A percentile compares a stretch with the other conserved stretches of the same genome.
These are phyloP conservation scores for Cryphonectria radicalis DNA, from an alignment of 2,329 filamentous ascomycete species.

Conservation along the genomic window DNA sequence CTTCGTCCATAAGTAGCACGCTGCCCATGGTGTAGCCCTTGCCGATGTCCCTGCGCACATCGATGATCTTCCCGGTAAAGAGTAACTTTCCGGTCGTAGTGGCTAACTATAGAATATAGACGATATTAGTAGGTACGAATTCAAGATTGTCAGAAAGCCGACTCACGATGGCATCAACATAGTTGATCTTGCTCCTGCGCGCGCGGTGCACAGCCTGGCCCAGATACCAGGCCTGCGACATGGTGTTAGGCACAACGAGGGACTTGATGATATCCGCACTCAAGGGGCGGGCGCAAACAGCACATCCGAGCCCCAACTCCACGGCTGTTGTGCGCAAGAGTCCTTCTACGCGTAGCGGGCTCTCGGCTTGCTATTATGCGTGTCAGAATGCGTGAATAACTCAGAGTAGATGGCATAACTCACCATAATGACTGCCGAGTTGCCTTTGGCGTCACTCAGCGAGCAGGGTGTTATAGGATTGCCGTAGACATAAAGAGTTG, in stretches of 20 bases:
- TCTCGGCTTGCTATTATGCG: constrained; percentile 39
- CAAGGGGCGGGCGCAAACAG: constrained; percentile 42
- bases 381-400: not conserved
- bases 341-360: constrained; percentile 41
- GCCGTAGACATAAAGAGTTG: constrained; percentile 45
- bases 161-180: constrained; percentile 36
- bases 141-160: not conserved
- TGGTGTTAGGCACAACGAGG: constrained; percentile 39
- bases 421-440: constrained; percentile 41
- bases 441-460: constrained; percentile 44
- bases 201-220: constrained; percentile 40
- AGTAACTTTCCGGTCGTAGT: constrained; percentile 42
- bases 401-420: constrained; percentile 8
- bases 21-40: constrained; percentile 48
- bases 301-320: constrained; percentile 45
- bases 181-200: constrained; percentile 36
- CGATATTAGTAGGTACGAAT: not conserved
- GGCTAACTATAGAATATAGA: constrained; percentile 11
- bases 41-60: constrained; percentile 44
- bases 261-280: constrained; percentile 41
- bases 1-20: constrained; percentile 40
- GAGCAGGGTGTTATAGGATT: constrained; percentile 43
- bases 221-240: constrained; percentile 42
- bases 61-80: constrained; percentile 46
- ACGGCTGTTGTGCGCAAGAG: constrained; percentile 43